phyloP scores from a whole-genome alignment of 2,329 filamentous ascomycete genomes.

The Calonectria honghensis region DNA sequence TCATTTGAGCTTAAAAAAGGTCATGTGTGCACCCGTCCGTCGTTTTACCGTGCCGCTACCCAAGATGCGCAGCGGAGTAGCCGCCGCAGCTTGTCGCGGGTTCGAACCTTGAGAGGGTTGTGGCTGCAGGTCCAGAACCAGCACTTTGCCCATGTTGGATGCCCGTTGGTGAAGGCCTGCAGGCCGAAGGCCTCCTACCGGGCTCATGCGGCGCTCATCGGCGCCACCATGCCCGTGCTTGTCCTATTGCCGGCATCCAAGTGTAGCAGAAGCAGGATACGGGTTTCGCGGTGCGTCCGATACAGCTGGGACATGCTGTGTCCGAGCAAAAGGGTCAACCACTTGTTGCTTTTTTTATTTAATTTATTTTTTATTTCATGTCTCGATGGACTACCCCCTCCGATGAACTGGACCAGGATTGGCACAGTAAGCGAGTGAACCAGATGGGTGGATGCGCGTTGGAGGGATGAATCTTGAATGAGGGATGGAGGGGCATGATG shows the following conservation, averaged over 20 bases:
- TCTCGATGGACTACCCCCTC: neutral
- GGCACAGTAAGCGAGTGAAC: slow-evolving; percentile 13
- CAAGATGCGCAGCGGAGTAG: slow-evolving; percentile 3
- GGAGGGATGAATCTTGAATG: slow-evolving; percentile 29
- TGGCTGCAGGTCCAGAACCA: slow-evolving; percentile 30
- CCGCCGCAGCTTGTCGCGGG: slow-evolving; percentile 16
- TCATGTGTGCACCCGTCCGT: slow-evolving; percentile 23
- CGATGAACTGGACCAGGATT: slow-evolving; percentile 27
- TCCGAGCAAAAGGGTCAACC: slow-evolving; percentile 10
- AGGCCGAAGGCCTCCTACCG: neutral
- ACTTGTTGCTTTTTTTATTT: slow-evolving; percentile 29
- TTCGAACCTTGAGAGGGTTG: slow-evolving; percentile 14
- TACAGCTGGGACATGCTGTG: slow-evolving; percentile 5
- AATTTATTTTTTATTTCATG: neutral
- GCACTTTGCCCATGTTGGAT: slow-evolving; percentile 9
- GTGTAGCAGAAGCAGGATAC: neutral
- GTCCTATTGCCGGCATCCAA: slow-evolving; percentile 10
- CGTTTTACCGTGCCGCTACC: slow-evolving; percentile 6
- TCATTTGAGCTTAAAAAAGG: slow-evolving; percentile 19
- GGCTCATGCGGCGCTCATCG: slow-evolving; percentile 12
- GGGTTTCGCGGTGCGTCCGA: slow-evolving; percentile 27
- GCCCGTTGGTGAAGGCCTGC: slow-evolving; percentile 35
- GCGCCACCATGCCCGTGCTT: slow-evolving; percentile 20
- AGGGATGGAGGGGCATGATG: slow-evolving; percentile 21
- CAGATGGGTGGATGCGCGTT: slow-evolving; percentile 23